Evolutionary conservation across 176 grass and related monocot species (phyloP).

Genomic region (Aegilops bicornis): DNA sequence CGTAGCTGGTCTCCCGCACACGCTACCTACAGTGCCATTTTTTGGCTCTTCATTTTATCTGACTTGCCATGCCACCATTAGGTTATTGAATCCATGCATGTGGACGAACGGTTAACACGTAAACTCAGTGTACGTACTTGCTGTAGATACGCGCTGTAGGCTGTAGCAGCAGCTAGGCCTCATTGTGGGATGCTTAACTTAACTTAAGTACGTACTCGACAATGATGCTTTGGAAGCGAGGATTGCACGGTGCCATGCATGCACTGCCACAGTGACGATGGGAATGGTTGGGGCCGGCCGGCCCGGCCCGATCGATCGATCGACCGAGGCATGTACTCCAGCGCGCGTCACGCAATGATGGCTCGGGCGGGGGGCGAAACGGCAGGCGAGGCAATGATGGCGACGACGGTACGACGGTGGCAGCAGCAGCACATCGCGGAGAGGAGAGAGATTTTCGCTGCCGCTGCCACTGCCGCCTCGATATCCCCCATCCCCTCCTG

Average conservation of each 20-base stretch:
- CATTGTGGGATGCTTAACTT: background rate
- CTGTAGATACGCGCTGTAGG: background rate
- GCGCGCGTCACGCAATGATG: constrained; percentile 23
- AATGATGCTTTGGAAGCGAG: background rate
- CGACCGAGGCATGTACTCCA: background rate
- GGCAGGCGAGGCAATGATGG: constrained; percentile 28
- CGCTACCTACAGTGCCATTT: background rate
- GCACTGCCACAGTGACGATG: background rate
- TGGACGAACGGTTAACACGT: background rate
- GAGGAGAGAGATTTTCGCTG: background rate
- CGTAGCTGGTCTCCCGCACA: background rate
- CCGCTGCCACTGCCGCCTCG: background rate
- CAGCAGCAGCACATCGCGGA: background rate
- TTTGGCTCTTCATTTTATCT: background rate
- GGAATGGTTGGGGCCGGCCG: background rate
- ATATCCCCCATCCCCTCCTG: background rate
- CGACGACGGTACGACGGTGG: constrained; percentile 35
- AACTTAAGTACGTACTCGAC: background rate
- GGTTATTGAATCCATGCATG: background rate
- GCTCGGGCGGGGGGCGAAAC: background rate
- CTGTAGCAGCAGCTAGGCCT: too few species aligned
- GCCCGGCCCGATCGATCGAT: background rate
- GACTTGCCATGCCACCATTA: background rate
- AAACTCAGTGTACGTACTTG: background rate
- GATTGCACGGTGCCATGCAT: background rate